Evolutionary conservation across 768 basidiomycete species (phyloP), one percentile per base, ranked within the genome.

Genomic region (Leccinum longicurvipes): DNA sequence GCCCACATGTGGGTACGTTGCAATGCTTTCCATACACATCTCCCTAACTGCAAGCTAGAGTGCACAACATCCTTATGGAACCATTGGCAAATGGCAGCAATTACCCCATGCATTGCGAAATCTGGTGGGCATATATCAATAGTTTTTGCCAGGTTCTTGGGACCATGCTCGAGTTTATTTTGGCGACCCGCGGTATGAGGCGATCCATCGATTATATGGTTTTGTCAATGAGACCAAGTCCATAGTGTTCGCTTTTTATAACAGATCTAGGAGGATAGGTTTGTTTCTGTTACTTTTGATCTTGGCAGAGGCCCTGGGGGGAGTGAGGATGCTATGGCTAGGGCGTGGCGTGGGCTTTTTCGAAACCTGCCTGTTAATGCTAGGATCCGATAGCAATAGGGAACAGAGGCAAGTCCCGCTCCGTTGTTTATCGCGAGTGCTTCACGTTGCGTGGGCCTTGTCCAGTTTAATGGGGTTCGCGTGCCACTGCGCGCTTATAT

Each of bases 191-290:
- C 21, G 36, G 64, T 65, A 24, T 54, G 47, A 47, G n/a, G 6
- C 7, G 11, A 19, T 29, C 19, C 0, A 27, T 47, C 4, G 17
- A 10, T 21, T 28, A n/a, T 4, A 12, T 28, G 23, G 23, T 6
- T 19, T 23, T 14, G 6, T 23, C 3, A 44, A 2, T 44, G 19
- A 44, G 42, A 64, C 34, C 19, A 24, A 4, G 6, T 11, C 10
- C 23, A 50, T 51, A 65, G 64, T 65, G 15, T 58, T 52, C 28
- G 64, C 64, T 17, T 49, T 66, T 3, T 65, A 65, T 21, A 63
- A 65, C 19, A 54, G 55, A 49, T 65, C 59, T 12, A 57, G 23
- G 21, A 55, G 15, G 17, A 17, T 67, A 31, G 58, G 24, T 9
- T 25, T 61, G 27, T 11, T 61, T 3, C 17, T 65, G 6, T 29